Base-by-base conservation (phyloP, 768 basidiomycete genomes). In the Pisolithus albus region DNA sequence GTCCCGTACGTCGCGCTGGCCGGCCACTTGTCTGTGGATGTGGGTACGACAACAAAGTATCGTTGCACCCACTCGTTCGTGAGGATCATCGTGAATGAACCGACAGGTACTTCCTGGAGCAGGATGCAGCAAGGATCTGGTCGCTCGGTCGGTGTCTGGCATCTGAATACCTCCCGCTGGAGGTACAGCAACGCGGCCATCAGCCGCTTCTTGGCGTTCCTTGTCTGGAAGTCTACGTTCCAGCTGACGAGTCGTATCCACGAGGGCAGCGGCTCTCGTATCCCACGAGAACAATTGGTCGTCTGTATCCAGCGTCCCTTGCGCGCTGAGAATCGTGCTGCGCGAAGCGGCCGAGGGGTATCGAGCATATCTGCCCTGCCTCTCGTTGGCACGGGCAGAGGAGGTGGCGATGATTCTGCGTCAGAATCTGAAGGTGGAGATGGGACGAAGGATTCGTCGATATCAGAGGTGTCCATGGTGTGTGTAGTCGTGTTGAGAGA, bases 51-150 rank as follows among this genome's bases (percentile, higher is more conserved):
- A 44, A 72, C 61, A 61, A 86, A 88, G 64, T 78, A 72, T 37
- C 66, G 68, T 49, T 76, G 76, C 45, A 90, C 74, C 87, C 87
- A 90, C 45, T 71, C 66, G 64, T 83, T 70, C 19, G 68, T 68
- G 45, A 83, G 72, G 42, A 90, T 69, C 39, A 68, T 63, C 1
- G 62, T 52, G 50, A 88, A 72, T 24, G 77, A 77, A 0, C 52
- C 51, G 5, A 47, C 48, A 24, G 76, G 66, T 23, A 89, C 78
- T 64, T 89, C 88, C 64, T 90, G 88, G 56, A 90, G 65, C 56
- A 89, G 67, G 53, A 90, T 76, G 46, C 78, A 75, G 61, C 80
- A 83, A 15, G 83, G 80, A 50, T 72, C 72, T 0, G 82, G 83
- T 15, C 71, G 73, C 50, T 74, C 72, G 7, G 24, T 34, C 2